Percentiles rank a stretch among this genome's conserved stretches.
Evolutionary conservation across 306 rosid genomes (phyloP).

Genomic region (Dryas octopetala): DNA sequence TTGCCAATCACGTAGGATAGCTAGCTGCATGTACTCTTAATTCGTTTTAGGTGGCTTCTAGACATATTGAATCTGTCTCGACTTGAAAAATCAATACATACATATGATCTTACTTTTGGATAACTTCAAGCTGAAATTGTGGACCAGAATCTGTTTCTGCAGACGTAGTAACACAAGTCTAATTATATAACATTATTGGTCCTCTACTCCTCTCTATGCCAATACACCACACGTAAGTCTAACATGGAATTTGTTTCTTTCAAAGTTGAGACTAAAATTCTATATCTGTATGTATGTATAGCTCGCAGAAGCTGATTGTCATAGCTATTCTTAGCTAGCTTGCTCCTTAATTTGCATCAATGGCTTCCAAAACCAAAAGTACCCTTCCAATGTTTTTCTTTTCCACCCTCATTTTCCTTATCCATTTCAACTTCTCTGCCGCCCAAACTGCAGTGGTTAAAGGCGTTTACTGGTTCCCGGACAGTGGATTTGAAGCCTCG

Average conservation of each 20-base stretch:
- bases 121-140: background rate
- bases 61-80: background rate
- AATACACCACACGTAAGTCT: background rate
- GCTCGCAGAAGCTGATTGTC: no score
- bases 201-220: no score
- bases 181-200: no score
- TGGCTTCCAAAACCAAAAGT: conserved; percentile 38
- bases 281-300: no score
- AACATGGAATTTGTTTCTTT: background rate
- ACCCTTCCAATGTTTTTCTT: conserved; percentile 5
- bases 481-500: conserved; percentile 30
- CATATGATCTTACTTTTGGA: background rate
- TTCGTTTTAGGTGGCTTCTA: background rate
- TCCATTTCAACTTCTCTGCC: conserved; percentile 22
- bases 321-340: no score
- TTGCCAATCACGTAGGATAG: no score
- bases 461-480: conserved; percentile 44
- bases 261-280: background rate
- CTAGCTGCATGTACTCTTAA: no score
- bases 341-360: conserved; percentile 6
- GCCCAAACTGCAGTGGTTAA: conserved; percentile 33
- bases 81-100: background rate
- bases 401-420: conserved; percentile 24
- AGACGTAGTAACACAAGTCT: no score
- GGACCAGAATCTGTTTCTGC: background rate